Evolutionary conservation across 2,329 filamentous ascomycete genomes (phyloP), one percentile per base, ranked within the genome.

Genomic region (Pestalotiopsis sp.): DNA sequence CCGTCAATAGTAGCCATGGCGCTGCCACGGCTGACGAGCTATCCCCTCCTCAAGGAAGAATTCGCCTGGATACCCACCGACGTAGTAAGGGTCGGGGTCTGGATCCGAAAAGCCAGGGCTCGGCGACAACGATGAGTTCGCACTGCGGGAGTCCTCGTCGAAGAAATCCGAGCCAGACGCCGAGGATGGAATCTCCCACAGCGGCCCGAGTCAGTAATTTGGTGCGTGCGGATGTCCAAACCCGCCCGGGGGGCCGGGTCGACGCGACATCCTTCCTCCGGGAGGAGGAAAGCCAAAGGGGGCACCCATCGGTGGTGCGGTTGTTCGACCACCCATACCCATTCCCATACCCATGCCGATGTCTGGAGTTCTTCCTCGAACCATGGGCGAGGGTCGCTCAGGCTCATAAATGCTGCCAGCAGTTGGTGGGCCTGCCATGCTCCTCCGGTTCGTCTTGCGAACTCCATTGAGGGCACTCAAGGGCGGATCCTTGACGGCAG

Each of bases 401-500:
- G 78, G 74, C 27, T 45, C 55, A 31, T 45, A 39, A 36, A 80
- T 72, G 60, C 77, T 79, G 3, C 81, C 78, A 68, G 78, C 79
- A n/a, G 79, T 79, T 27, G 83, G 77, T 12, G 79, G 78, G 3
- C 75, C 77, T n/a, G 77, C 74, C 7, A 75, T 76, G 62, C 75
- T 76, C 67, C 86, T 83, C 45, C 86, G 81, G 62, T 76, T 77
- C 45, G 78, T 77, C 76, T 87, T 88, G 65, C 85, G 82, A 39
- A 82, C 79, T 68, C 83, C 83, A 69, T 77, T 82, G 68, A 88
- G 79, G 67, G 85, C 85, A 72, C 85, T 87, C 70, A 91, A 78
- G 3, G 88, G 88, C 39, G 89, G 89, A 68, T 90, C 86, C 73
- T 86, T 87, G 45, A 91, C 87, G 17, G 81, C 81, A 2, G 85